phyloP scores from a whole-genome alignment of 2,329 filamentous ascomycete species.

The Paraconiothyrium sp. region DNA sequence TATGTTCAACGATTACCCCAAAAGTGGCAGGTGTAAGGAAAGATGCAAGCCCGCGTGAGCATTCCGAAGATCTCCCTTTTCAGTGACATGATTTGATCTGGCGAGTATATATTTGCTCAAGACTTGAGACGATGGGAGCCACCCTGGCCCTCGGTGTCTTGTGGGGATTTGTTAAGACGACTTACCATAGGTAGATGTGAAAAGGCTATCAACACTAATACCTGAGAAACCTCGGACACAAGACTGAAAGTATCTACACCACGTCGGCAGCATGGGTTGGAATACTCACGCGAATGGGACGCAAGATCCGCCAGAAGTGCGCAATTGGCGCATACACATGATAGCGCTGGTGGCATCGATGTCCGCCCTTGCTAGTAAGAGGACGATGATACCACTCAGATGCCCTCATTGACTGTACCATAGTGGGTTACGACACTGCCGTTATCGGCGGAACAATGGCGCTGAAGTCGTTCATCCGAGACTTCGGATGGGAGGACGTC shows the following conservation, averaged over 20 bases:
- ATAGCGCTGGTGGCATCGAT: slow-evolving; percentile 48
- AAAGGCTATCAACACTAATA: not conserved
- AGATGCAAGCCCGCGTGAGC: slow-evolving; percentile 4
- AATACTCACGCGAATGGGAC: slow-evolving; percentile 45
- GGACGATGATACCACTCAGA: not conserved
- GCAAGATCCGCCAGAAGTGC: slow-evolving; percentile 47
- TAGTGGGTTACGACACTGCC: slow-evolving; percentile 47
- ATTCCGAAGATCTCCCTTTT: not conserved
- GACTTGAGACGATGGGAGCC: too few species aligned
- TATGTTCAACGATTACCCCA: not conserved
- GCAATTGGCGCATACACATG: slow-evolving; percentile 48
- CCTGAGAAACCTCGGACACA: too few species aligned
- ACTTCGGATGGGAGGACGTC: slow-evolving; percentile 44
- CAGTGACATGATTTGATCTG: not conserved
- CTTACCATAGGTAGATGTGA: too few species aligned
- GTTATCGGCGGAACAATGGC: slow-evolving; percentile 55
- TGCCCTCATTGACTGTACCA: not conserved
- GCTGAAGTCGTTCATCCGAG: slow-evolving; percentile 49
- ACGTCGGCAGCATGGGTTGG: slow-evolving; percentile 24
- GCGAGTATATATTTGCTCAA: not conserved
- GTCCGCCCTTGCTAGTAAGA: slow-evolving; percentile 49
- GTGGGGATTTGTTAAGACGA: not conserved
- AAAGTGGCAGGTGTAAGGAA: slow-evolving; percentile 14
- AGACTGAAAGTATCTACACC: not conserved
- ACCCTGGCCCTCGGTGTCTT: not conserved